Percentiles rank a stretch among this genome's conserved stretches.
Evolutionary conservation across 805 yeast species (phyloP).

Genomic region (Ogataea methylovora): DNA sequence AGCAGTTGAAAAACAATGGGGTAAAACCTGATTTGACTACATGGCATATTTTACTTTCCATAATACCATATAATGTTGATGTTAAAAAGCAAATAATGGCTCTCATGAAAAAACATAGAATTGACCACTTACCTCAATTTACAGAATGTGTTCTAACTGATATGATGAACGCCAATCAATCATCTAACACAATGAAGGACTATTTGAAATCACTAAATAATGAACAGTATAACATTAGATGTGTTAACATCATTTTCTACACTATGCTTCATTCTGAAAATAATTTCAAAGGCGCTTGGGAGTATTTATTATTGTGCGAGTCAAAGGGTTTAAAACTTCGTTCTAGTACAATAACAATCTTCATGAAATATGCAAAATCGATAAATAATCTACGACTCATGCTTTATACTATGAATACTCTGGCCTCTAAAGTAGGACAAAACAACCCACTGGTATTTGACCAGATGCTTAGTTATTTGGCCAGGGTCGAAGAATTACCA

Average conservation of each 20-base stretch:
- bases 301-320: conserved; percentile 3
- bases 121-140: conserved; percentile 6
- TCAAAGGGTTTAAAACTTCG: conserved; percentile 5
- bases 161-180: conserved; percentile 6
- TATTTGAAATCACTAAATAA: conserved; percentile 4
- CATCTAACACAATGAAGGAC: conserved; percentile 7
- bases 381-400: conserved; percentile 6
- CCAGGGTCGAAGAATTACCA: neutral
- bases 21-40: conserved; percentile 13
- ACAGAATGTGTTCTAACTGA: conserved; percentile 11
- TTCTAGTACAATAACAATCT: conserved; percentile 15
- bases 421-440: neutral
- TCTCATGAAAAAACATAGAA: conserved; percentile 2
- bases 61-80: conserved; percentile 10
- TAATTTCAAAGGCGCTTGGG: conserved; percentile 13
- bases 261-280: conserved; percentile 1
- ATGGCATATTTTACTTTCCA: conserved; percentile 12
- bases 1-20: conserved; percentile 6
- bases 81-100: conserved; percentile 8
- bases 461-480: neutral
- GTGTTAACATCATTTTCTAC: conserved; percentile 16
- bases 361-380: conserved; percentile 10
- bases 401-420: conserved; percentile 10
- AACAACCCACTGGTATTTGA: too few species aligned
- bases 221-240: conserved; percentile 9